Conservation (phyloP, 2,329 filamentous ascomycete species). For the Rugonectria rugulosa region DNA sequence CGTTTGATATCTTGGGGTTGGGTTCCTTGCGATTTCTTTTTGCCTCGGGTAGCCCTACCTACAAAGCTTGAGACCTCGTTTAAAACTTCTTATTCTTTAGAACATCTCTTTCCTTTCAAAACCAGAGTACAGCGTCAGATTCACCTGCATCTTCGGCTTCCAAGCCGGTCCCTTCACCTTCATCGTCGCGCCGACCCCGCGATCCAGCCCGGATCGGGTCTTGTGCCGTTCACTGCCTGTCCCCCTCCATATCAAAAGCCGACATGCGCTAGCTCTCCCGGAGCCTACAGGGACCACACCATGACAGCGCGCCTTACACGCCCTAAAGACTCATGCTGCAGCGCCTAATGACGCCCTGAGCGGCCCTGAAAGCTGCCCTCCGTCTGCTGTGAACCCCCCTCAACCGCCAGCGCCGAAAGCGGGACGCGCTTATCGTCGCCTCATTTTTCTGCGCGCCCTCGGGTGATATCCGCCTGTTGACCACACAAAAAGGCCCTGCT, state of each 20-base stretch:
- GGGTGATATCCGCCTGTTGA: slow-evolving; percentile 17
- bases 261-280: slow-evolving; percentile 5
- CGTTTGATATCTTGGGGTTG: neutral
- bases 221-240: slow-evolving; percentile 8
- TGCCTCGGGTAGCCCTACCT: neutral
- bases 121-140: no score
- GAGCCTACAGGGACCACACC: neutral
- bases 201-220: slow-evolving; percentile 9
- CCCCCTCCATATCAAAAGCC: slow-evolving; percentile 4
- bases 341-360: neutral
- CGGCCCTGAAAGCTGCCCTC: neutral
- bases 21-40: neutral
- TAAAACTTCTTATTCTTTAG: neutral
- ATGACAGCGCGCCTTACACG: neutral
- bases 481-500: slow-evolving; percentile 15
- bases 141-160: neutral
- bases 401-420: slow-evolving; percentile 40
- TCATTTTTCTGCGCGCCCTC: slow-evolving; percentile 30
- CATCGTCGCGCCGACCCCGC: slow-evolving; percentile 1
- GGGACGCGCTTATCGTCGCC: slow-evolving; percentile 44
- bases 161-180: neutral
- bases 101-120: neutral
- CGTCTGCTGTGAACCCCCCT: neutral
- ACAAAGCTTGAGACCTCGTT: neutral
- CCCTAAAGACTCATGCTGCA: no score